Evolutionary conservation across 2,329 filamentous ascomycete species (phyloP).

Genomic region (Coniochaeta sp.): DNA sequence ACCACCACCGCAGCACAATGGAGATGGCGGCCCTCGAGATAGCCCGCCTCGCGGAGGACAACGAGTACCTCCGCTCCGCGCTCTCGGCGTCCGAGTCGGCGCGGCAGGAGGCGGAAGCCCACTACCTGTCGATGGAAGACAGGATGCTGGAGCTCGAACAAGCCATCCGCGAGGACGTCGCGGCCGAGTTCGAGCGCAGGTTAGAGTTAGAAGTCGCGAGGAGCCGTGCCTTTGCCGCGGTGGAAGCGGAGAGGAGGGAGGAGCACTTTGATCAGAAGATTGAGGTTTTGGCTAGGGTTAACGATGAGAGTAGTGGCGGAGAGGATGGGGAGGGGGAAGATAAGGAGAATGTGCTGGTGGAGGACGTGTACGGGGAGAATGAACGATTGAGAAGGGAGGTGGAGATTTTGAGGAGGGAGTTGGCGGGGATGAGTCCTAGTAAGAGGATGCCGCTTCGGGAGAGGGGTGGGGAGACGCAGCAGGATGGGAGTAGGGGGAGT

Average conservation of each 20-base stretch:
- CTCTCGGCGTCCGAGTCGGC: constrained; percentile 65
- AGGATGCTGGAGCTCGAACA: constrained; percentile 64
- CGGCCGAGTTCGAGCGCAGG: constrained; percentile 73
- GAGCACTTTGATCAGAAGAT: constrained; percentile 81
- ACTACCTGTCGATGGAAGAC: constrained; percentile 64
- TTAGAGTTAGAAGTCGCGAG: constrained; percentile 67
- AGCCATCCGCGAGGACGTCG: constrained; percentile 83
- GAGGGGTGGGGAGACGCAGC: constrained; percentile 21
- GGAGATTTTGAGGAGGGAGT: constrained; percentile 57
- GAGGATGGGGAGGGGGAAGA: constrained; percentile 37
- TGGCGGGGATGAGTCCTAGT: constrained; percentile 55
- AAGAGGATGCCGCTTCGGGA: constrained; percentile 51
- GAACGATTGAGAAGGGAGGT: constrained; percentile 61
- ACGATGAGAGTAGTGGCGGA: constrained; percentile 32
- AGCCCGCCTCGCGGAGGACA: constrained; percentile 67
- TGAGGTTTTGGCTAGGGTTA: constrained; percentile 50
- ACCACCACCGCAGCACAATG: constrained; percentile 62
- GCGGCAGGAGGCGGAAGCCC: constrained; percentile 65
- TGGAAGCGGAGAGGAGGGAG: constrained; percentile 73
- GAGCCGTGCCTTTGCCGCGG: constrained; percentile 74
- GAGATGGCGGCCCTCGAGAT: constrained; percentile 79
- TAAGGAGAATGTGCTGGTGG: constrained; percentile 56
- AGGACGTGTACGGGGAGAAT: constrained; percentile 65
- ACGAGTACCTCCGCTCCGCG: constrained; percentile 65
- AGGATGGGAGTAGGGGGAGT: constrained; percentile 17